Base-by-base conservation (phyloP, 371 early-diverging fungal genomes). In the Mortierella polycephala region DNA sequence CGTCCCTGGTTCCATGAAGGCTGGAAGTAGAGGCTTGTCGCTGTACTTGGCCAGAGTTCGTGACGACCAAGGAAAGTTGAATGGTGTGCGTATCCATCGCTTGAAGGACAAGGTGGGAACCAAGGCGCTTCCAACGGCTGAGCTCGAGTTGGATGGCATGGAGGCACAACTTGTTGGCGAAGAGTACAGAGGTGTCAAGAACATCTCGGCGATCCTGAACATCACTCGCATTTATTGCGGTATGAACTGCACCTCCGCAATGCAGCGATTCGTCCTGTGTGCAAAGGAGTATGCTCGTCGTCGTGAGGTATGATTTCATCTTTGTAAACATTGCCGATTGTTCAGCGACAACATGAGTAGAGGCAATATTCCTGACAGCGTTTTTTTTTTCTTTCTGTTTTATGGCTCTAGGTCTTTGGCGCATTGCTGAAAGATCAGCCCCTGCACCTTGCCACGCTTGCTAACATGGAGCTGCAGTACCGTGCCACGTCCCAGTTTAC, bases 91-190 rank as follows among this genome's bases (percentile, higher is more conserved):
- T 23, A 86, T 90, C 37, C 88, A 88, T 50, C 86, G 91, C 2
- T 70, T 91, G 46, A 91, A 91, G 72, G 84, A 91, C 65, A 91
- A 91, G 80, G 85, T 85, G 54, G 91, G 91, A 21, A 91, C 91
- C 30, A 88, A 87, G 58, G 86, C 87, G 9, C 82, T 93, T 40
- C 91, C 91, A 9, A 93, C 93, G 18, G 93, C 93, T 3, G 93
- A 93, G 62, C 83, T 91, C 39, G 84, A 88, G 62, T 71, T 91
- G 53, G 65, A 67, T 20, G 85, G 84, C 12, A 87, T 90, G 85
- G 64, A 85, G 39, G 93, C 85, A 18, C 68, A 77, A 30, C 64
- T 87, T 73, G 85, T 90, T 14, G 93, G 93, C 16, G 63, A 76
- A 8, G 65, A 75, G 9, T 72, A 87, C 40, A 74, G 87, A 10